Percentiles rank a stretch among this genome's conserved stretches.
Evolutionary conservation across 2,329 filamentous ascomycete genomes (phyloP).

Genomic region (Penicillium sp.): DNA sequence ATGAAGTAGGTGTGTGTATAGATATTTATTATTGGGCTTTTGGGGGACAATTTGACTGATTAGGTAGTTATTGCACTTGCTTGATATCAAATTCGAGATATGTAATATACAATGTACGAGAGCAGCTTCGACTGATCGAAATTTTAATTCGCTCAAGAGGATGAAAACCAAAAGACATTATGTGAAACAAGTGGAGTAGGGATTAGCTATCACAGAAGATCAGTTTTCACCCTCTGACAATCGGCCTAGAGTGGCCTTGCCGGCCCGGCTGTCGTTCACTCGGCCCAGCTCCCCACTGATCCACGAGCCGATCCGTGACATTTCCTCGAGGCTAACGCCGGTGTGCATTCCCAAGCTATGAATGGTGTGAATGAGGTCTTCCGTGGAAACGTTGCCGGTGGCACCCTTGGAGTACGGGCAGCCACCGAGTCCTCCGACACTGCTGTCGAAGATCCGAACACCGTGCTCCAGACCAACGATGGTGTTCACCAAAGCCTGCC

Average conservation of each 20-base stretch:
- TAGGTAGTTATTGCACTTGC: not conserved
- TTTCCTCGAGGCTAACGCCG: conserved; percentile 58
- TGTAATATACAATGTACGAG: not conserved
- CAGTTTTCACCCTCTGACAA: conserved; percentile 24
- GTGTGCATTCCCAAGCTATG: conserved; percentile 63
- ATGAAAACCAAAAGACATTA: not conserved
- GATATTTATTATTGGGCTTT: not conserved
- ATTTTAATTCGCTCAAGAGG: not conserved
- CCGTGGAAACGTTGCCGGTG: conserved; percentile 66
- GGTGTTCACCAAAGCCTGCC: conserved; percentile 64
- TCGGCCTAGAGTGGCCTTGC: conserved; percentile 53
- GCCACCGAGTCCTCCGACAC: conserved; percentile 64
- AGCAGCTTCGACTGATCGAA: not conserved
- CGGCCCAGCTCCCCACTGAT: conserved; percentile 57
- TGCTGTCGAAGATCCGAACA: conserved; percentile 64
- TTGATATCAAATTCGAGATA: no score
- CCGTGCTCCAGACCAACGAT: conserved; percentile 64
- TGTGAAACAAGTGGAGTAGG: not conserved
- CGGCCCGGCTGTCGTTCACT: conserved; percentile 55
- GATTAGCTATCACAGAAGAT: not conserved
- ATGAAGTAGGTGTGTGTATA: not conserved
- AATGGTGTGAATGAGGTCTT: conserved; percentile 63
- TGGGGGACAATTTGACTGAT: not conserved
- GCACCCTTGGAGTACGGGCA: conserved; percentile 67
- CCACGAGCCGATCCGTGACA: conserved; percentile 59